Evolutionary conservation across 164 flowering plant species (phyloP).

Genomic region (Piper betle): DNA sequence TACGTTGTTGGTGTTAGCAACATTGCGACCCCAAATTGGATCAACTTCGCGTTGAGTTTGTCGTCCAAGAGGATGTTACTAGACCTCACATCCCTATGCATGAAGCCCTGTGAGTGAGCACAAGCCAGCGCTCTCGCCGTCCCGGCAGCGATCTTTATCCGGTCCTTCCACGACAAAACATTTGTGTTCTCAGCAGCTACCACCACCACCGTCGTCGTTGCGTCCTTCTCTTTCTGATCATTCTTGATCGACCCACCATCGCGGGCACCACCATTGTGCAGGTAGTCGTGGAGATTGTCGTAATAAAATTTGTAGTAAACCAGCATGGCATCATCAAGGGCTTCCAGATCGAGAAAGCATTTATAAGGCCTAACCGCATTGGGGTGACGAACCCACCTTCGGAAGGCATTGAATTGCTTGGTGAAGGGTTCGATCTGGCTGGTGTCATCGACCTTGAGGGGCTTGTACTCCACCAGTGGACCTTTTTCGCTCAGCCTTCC

Average conservation of each 20-base stretch:
- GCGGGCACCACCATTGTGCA: neutral
- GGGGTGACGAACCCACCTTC: slow-evolving; percentile 14
- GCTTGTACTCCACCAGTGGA: slow-evolving; percentile 6
- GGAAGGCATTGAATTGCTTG: slow-evolving; percentile 14
- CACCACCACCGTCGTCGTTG: neutral
- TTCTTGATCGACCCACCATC: neutral
- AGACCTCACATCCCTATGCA: slow-evolving; percentile 30
- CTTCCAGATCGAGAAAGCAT: slow-evolving; percentile 11
- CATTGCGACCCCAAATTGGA: slow-evolving; percentile 30
- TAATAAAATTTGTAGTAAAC: slow-evolving; percentile 16
- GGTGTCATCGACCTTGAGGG: slow-evolving; percentile 11
- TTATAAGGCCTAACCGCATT: slow-evolving; percentile 20
- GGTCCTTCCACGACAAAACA: slow-evolving; percentile 12
- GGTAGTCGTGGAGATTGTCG: slow-evolving; percentile 14
- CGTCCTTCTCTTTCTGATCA: neutral
- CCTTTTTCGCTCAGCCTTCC: neutral
- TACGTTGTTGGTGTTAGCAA: slow-evolving; percentile 16
- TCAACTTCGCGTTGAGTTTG: slow-evolving; percentile 18
- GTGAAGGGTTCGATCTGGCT: slow-evolving; percentile 15
- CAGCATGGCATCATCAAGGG: slow-evolving; percentile 15
- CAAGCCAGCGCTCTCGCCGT: slow-evolving; percentile 20
- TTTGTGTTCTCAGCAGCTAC: neutral
- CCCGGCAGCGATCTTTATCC: slow-evolving; percentile 17
- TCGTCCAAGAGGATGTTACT: slow-evolving; percentile 26
- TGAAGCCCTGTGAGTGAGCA: slow-evolving; percentile 20